Base-by-base conservation (phyloP, 2,329 filamentous ascomycete genomes). In the Ascochyta rabiei region DNA sequence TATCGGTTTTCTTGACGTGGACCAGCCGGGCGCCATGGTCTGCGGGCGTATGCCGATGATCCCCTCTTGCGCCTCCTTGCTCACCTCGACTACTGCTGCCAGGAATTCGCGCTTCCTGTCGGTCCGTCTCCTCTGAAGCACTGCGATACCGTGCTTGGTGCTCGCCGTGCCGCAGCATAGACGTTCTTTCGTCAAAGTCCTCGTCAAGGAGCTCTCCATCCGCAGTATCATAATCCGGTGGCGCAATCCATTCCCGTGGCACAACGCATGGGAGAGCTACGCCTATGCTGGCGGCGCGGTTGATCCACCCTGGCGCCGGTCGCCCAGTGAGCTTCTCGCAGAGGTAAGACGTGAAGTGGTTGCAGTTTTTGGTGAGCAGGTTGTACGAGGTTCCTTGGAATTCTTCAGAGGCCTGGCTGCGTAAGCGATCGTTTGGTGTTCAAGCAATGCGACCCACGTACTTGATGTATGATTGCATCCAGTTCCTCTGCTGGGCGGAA, bases 351-450 rank as follows among this genome's bases (percentile, higher is more conserved):
- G 90, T 93, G 72, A 96, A 96, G 73, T 96, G 91, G 73, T 96
- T 96, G 82, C 91, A 96, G 75, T 96, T 96, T 64, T 86, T 86
- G 18, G 87, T 91, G 39, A 96, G 81, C 13, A 96, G 83, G 68
- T 95, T 93, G 75, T 96, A 95, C 13, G 84, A 83, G 0, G 86
- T 86, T 21, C 91, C 91, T 52, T 86, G 82, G 66, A 95, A 96
- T 62, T 87, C 82, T 37, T 88, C 83, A 1, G 88, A 90, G 12
- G 87, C 88, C 71, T 77, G 52, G 9, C 6, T 10, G n/a, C 8
- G 59, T 69, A 54, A 71, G 62, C 37, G 40, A 34, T 23, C n/a
- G 26, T n/a, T 7, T 10, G 15, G 18, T 9, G n/a, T 19, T 4
- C 19, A n/a, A 26, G 6, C 19, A n/a, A 26, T 35, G 28, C 15